phyloP scores from a whole-genome alignment of 31 red algal species.

The Odonthalia washingtoniensis region DNA sequence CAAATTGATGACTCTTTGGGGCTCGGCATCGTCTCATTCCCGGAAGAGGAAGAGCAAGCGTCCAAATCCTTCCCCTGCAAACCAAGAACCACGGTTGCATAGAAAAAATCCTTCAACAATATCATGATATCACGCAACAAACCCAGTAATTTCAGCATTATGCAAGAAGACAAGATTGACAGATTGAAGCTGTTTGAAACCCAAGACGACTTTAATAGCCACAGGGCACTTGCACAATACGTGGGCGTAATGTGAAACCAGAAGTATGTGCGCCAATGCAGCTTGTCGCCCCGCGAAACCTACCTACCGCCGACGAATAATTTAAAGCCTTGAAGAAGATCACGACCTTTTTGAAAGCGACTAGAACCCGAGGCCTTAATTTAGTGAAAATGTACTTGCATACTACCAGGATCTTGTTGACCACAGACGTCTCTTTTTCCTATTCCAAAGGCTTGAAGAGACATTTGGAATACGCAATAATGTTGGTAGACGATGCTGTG shows the following conservation, averaged over 20 bases:
- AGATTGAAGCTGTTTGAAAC: neutral
- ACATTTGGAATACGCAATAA: too few species aligned
- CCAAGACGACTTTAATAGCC: neutral
- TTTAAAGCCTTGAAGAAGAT: too few species aligned
- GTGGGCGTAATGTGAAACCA: neutral
- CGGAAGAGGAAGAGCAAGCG: neutral
- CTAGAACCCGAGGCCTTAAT: too few species aligned
- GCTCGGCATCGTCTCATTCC: neutral
- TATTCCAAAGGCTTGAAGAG: too few species aligned
- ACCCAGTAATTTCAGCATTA: too few species aligned
- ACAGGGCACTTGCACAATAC: too few species aligned
- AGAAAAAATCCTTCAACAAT: neutral
- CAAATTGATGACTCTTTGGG: neutral
- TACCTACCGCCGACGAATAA: neutral
- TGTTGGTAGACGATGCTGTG: too few species aligned
- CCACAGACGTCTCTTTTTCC: too few species aligned
- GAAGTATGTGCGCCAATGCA: neutral
- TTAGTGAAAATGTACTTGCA: too few species aligned
- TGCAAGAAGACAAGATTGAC: neutral
- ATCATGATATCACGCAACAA: too few species aligned
- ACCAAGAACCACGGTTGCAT: neutral
- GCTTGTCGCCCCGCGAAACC: neutral
- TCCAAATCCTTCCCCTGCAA: neutral
- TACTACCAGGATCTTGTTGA: too few species aligned
- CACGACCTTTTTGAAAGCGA: too few species aligned